These are phyloP conservation scores for Neoarthrinium moseri DNA, from an alignment of 2,329 filamentous ascomycete genomes.

Conservation along the genomic window DNA sequence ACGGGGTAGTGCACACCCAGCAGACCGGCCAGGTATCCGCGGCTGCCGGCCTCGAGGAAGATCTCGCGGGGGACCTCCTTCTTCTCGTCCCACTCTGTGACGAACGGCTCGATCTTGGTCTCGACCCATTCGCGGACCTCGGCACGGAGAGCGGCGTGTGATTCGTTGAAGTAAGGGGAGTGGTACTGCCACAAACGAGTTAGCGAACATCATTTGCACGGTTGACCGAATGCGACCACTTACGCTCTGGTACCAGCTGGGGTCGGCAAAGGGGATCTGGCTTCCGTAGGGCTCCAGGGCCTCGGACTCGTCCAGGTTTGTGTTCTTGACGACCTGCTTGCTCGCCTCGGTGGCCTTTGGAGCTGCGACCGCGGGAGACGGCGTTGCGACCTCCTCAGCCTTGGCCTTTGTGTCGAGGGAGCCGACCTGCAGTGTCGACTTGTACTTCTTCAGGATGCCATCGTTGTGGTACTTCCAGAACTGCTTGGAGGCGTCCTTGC, in stretches of 20 bases:
- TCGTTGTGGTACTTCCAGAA: slow-evolving; percentile 83
- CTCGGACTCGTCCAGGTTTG: slow-evolving; percentile 57
- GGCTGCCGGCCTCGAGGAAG: slow-evolving; percentile 93
- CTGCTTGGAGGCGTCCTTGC: slow-evolving; percentile 66
- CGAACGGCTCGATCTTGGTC: slow-evolving; percentile 81
- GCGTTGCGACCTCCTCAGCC: slow-evolving; percentile 53
- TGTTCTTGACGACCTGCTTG: slow-evolving; percentile 31
- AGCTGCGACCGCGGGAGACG: slow-evolving; percentile 48
- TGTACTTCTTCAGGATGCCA: slow-evolving; percentile 83
- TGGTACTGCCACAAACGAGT: slow-evolving; percentile 63
- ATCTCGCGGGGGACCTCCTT: slow-evolving; percentile 85
- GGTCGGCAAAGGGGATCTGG: slow-evolving; percentile 88
- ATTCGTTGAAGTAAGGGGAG: slow-evolving; percentile 94
- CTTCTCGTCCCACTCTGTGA: slow-evolving; percentile 95
- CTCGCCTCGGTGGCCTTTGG: slow-evolving; percentile 34
- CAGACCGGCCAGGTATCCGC: slow-evolving; percentile 90
- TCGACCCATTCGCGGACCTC: slow-evolving; percentile 94
- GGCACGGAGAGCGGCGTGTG: slow-evolving; percentile 84
- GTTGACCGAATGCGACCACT: slow-evolving; percentile 32
- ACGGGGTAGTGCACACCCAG: slow-evolving; percentile 80
- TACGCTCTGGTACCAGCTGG: slow-evolving; percentile 92
- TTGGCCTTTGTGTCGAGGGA: slow-evolving; percentile 76
- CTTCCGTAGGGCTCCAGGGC: slow-evolving; percentile 82
- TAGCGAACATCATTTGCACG: neutral
- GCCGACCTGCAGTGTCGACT: slow-evolving; percentile 73